Evolutionary conservation across 1,139 yeast species (phyloP).

Genomic region (Suhomyces guaymorum): DNA sequence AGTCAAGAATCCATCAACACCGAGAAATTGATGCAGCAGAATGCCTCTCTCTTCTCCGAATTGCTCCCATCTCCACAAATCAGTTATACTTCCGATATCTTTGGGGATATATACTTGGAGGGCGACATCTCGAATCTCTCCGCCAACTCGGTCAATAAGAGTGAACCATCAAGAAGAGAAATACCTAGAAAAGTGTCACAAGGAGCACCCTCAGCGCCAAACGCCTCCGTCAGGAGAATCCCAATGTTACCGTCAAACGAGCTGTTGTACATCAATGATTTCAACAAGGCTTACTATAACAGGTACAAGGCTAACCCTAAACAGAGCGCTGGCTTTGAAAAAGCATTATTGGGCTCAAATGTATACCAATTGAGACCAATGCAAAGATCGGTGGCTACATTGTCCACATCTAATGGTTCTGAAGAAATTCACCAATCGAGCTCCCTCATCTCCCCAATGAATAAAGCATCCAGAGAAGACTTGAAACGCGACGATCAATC

Average conservation of each 20-base stretch:
- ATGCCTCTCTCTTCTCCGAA: slow-evolving; percentile 35
- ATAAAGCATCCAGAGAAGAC: slow-evolving; percentile 2
- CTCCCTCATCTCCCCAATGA: slow-evolving; percentile 5
- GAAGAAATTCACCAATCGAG: slow-evolving; percentile 3
- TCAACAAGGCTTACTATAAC: slow-evolving; percentile 23
- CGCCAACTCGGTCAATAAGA: slow-evolving; percentile 1
- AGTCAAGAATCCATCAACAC: slow-evolving; percentile 30
- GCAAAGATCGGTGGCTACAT: slow-evolving; percentile 33
- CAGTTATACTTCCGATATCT: slow-evolving; percentile 34
- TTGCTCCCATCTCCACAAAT: slow-evolving; percentile 44
- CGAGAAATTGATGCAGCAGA: slow-evolving; percentile 34
- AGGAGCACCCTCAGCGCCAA: neutral
- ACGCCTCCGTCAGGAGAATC: neutral
- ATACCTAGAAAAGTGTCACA: neutral
- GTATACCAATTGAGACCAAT: slow-evolving; percentile 35
- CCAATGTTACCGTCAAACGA: slow-evolving; percentile 3
- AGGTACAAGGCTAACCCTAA: slow-evolving; percentile 20
- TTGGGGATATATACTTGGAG: slow-evolving; percentile 22
- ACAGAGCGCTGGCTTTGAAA: slow-evolving; percentile 11
- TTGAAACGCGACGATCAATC: neutral
- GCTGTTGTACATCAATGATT: slow-evolving; percentile 12
- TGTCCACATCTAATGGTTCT: slow-evolving; percentile 14
- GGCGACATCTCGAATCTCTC: slow-evolving; percentile 1
- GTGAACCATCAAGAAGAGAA: neutral
- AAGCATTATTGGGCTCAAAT: slow-evolving; percentile 21